Conservation (phyloP, 148 eudicot species). For the Fagopyrum homotropicum region DNA sequence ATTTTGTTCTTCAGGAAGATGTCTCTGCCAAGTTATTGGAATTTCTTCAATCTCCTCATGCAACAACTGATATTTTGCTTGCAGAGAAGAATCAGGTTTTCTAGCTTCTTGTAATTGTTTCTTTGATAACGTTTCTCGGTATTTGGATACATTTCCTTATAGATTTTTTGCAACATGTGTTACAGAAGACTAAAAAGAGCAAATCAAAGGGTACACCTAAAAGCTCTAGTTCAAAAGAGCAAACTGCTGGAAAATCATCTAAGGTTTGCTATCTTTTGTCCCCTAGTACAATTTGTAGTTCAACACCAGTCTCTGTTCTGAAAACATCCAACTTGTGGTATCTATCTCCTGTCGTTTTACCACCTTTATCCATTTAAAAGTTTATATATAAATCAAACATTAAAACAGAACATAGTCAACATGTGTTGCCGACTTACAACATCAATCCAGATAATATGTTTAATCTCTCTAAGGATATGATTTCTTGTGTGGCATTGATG, state of each 20-base stretch:
- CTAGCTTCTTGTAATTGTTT: background rate
- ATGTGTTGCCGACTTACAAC: too few relatives aligned
- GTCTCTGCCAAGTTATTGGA: slow-evolving; percentile 63
- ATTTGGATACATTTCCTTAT: background rate
- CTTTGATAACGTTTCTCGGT: background rate
- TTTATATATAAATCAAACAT: too few relatives aligned
- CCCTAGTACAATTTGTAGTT: background rate
- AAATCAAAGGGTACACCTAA: slow-evolving; percentile 46
- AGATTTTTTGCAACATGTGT: background rate
- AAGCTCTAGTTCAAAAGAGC: slow-evolving; percentile 34
- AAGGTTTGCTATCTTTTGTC: slow-evolving; percentile 46
- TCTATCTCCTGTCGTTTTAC: background rate
- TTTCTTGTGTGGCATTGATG: too few relatives aligned
- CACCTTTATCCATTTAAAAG: too few relatives aligned
- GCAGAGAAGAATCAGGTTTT: slow-evolving; percentile 70
- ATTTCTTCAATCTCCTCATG: slow-evolving; percentile 86
- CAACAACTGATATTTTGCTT: slow-evolving; percentile 81
- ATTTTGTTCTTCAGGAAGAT: slow-evolving; percentile 51
- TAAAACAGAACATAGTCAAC: too few relatives aligned
- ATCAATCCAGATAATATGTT: too few relatives aligned
- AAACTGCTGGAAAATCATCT: slow-evolving; percentile 33
- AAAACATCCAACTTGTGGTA: background rate
- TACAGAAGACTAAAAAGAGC: slow-evolving; percentile 62
- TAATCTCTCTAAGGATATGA: too few relatives aligned
- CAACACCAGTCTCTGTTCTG: background rate